Evolutionary conservation across 1,284 basidiomycete genomes (phyloP).

Genomic region (Austroboletus niveus): DNA sequence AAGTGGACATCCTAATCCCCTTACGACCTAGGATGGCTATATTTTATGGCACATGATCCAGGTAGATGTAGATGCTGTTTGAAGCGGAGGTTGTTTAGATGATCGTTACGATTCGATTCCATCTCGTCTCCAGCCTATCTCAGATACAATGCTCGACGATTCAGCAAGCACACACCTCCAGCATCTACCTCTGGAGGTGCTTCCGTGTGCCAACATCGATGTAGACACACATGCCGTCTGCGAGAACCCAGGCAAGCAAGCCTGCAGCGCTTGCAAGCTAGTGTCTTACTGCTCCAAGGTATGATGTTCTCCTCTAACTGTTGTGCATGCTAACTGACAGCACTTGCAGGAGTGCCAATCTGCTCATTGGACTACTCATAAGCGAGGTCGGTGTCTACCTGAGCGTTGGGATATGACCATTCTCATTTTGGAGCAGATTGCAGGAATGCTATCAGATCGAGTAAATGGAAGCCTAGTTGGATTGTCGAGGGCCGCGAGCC

Average conservation of each 20-base stretch:
- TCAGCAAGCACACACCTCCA: conserved; percentile 8
- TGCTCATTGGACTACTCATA: conserved; percentile 24
- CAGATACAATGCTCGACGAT: conserved; percentile 4
- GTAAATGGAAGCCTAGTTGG: conserved; percentile 26
- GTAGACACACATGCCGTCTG: conserved; percentile 20
- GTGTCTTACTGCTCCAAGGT: conserved; percentile 43
- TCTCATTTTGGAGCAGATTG: conserved; percentile 19
- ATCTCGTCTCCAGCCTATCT: background rate
- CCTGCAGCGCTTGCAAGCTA: conserved; percentile 36
- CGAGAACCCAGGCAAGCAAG: conserved; percentile 26
- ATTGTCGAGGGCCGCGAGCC: conserved; percentile 21
- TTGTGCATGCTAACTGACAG: background rate
- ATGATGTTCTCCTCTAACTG: conserved; percentile 1
- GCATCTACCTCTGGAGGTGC: conserved; percentile 21
- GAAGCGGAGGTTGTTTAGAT: background rate
- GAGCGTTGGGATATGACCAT: background rate
- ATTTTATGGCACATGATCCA: background rate
- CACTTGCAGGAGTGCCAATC: conserved; percentile 25
- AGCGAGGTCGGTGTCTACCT: conserved; percentile 16
- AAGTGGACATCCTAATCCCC: conserved; percentile 18
- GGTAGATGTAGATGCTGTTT: background rate
- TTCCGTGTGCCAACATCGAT: conserved; percentile 29
- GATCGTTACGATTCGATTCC: no score
- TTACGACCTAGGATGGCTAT: background rate
- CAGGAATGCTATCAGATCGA: conserved; percentile 22